Conservation (phyloP, 495 filamentous ascomycete genomes). For the Glarea lozoyensis region DNA sequence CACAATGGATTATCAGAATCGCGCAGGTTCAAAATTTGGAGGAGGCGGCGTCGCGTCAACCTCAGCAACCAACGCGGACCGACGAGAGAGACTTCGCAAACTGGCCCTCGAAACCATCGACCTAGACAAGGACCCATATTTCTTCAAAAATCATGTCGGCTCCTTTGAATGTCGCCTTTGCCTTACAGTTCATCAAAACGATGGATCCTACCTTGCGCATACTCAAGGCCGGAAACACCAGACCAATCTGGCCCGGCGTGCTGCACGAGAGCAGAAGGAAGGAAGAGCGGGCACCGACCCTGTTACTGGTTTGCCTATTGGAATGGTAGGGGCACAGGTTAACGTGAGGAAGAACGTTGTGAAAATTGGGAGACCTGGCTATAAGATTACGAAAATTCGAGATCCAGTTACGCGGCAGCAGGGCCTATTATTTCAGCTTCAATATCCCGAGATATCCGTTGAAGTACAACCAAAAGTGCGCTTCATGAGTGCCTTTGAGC, state of each 20-base stretch:
- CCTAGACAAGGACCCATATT: constrained; percentile 98
- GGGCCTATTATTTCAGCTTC: constrained; percentile 87
- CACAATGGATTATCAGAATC: constrained; percentile 71
- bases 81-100: constrained; percentile 92
- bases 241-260: constrained; percentile 95
- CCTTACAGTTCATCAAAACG: constrained; percentile 98
- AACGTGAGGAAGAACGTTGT: constrained; percentile 77
- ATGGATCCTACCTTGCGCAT: constrained; percentile 97
- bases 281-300: constrained; percentile 66
- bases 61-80: constrained; percentile 90
- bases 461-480: constrained; percentile 73
- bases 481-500: constrained; percentile 96
- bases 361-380: constrained; percentile 94
- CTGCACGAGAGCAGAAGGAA: constrained; percentile 87
- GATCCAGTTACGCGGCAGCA: constrained; percentile 87
- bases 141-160: constrained; percentile 99
- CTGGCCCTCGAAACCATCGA: constrained; percentile 98
- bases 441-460: constrained; percentile 83
- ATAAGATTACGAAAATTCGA: constrained; percentile 93
- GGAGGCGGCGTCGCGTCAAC: constrained; percentile 93
- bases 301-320: constrained; percentile 64
- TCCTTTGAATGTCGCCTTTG: constrained; percentile 98
- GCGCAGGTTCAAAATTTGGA: constrained; percentile 95
- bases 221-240: constrained; percentile 99
- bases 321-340: constrained; percentile 65